Evolutionary conservation across 257 asterid genomes (phyloP), one percentile per base, ranked within the genome.

Genomic region (Jacaranda mimosifolia): DNA sequence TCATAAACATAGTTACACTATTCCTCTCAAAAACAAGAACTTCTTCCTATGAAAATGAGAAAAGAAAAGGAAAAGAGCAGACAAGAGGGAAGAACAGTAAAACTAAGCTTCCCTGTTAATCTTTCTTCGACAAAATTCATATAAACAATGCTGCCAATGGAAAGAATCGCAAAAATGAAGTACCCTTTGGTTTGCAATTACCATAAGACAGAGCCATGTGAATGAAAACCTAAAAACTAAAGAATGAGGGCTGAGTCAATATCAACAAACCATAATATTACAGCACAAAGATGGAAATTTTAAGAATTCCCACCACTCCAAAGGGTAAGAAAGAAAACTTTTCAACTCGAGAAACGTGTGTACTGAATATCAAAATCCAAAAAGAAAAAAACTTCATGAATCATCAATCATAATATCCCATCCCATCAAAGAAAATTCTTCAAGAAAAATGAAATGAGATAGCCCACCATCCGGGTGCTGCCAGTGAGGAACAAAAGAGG

Each of bases 261-360:
- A 9, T 48, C 46, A 51, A 42, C 15, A 63, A 40, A 78, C 17
- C 26, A 21, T 21, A 9, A 21, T 9, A 35, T 45, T 4, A 75
- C 18, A 21, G 59, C 63, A 66, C 12, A 70, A 63, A 57, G 10
- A 48, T 63, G 21, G 4, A 73, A 68, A 45, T 55, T 46, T 26
- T 9, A 53, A 5, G 58, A 63, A 70, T 32, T 26, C 77, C 75
- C 78, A 69, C 63, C 12, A 55, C 72, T 56, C 68, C 64, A 60
- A 43, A 62, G 18, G 76, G 9, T 5, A 21, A 53, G 62, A 18
- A 39, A 59, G 6, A 39, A 17, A 19, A 52, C 32, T 26, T 26
- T 26, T 26, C 32, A 26, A 26, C 32, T 26, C 32, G 32, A 26
- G 32, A 26, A 26, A 26, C 32, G 32, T 26, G 32, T 26, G 53